Conservation (phyloP, 116 monocot species). For the Papilionanthe hybrid region DNA sequence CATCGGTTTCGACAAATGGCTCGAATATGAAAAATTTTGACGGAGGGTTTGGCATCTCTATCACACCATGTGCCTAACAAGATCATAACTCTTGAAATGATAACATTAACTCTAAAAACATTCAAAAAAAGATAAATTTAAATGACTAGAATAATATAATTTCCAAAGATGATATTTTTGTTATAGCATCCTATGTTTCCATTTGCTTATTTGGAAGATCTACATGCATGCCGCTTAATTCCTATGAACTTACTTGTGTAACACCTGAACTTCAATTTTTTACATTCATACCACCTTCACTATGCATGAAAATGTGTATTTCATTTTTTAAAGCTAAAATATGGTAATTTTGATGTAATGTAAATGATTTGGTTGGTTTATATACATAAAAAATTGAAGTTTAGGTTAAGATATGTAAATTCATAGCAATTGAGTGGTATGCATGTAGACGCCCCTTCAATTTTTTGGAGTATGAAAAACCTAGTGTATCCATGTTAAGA, state of each 20-base stretch:
- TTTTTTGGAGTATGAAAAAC: not conserved
- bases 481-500: not conserved
- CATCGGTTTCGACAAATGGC: constrained; percentile 89
- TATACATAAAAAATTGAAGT: no score
- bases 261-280: no score
- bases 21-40: constrained; percentile 68
- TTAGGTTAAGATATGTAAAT: no score
- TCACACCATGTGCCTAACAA: constrained; percentile 78
- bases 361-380: no score
- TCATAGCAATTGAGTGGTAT: no score
- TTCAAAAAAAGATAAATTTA: not conserved
- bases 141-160: not conserved
- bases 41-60: constrained; percentile 83
- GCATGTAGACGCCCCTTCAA: no score
- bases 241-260: no score
- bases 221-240: no score
- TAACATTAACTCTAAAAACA: not conserved
- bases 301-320: no score
- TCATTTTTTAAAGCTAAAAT: no score
- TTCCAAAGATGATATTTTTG: constrained; percentile 1
- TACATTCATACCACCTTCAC: no score
- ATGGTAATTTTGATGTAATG: no score
- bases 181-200: not conserved
- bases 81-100: constrained; percentile 14
- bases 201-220: not conserved